Conservation (phyloP, 371 early-diverging fungal genomes). For the Nematocida sp. region DNA sequence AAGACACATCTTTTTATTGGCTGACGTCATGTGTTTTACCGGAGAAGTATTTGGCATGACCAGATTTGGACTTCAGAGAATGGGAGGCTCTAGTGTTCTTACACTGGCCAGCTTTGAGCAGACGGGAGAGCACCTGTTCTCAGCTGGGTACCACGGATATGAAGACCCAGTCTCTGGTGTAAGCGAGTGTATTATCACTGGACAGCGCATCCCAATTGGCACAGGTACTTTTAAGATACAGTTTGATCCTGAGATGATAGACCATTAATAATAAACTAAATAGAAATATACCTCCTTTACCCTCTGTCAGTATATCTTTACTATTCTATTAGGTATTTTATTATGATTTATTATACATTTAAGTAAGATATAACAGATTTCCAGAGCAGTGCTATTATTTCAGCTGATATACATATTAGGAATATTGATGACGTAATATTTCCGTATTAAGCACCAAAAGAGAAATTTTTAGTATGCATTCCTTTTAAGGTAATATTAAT, state of each 20-base stretch:
- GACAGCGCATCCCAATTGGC: constrained; percentile 88
- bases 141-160: constrained; percentile 84
- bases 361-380: too few relatives aligned
- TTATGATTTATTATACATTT: too few relatives aligned
- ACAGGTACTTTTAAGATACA: constrained; percentile 68
- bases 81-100: constrained; percentile 96
- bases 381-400: too few relatives aligned
- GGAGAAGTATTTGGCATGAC: constrained; percentile 96
- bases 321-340: too few relatives aligned
- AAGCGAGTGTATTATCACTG: constrained; percentile 95
- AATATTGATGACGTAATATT: too few relatives aligned
- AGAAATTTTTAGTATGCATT: too few relatives aligned
- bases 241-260: constrained; percentile 1
- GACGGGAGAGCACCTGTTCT: constrained; percentile 95
- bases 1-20: constrained; percentile 90
- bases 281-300: too few relatives aligned
- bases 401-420: too few relatives aligned
- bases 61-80: constrained; percentile 93
- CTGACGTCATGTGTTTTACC: constrained; percentile 95
- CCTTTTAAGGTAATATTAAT: too few relatives aligned
- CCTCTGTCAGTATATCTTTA: too few relatives aligned
- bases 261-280: not conserved
- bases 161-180: constrained; percentile 86
- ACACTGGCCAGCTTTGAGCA: constrained; percentile 92
- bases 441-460: too few relatives aligned